These are phyloP conservation scores for Erodium maritimum DNA, from an alignment of 345 rosid species.

Conservation along the genomic window DNA sequence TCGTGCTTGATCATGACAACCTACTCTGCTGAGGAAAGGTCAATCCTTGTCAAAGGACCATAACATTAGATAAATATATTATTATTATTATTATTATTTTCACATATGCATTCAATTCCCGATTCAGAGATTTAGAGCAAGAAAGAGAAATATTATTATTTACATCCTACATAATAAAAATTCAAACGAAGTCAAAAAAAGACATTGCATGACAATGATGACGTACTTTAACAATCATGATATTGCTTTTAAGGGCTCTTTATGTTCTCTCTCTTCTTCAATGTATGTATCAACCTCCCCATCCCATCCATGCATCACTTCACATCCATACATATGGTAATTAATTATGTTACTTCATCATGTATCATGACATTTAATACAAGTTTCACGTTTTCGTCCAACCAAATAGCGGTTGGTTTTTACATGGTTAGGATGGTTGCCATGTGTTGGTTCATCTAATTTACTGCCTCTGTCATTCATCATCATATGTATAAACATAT, in stretches of 20 bases:
- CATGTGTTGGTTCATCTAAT: neutral
- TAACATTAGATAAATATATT: no score
- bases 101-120: no score
- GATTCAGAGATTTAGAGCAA: neutral
- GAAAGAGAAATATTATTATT: no score
- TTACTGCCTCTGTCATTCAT: neutral
- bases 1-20: no score
- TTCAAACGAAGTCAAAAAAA: constrained; percentile 11
- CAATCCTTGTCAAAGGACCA: no score
- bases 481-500: neutral
- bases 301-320: no score
- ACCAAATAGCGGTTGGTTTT: no score
- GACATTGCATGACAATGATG: constrained; percentile 40
- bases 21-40: no score
- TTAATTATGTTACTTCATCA: neutral
- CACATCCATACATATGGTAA: neutral
- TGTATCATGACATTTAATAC: neutral
- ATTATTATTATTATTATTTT: no score
- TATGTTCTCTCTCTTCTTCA: constrained; percentile 7
- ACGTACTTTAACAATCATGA: constrained; percentile 44
- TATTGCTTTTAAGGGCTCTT: constrained; percentile 18
- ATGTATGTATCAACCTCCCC: no score
- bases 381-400: neutral
- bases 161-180: no score
- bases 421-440: neutral